Evolutionary conservation across 2,329 filamentous ascomycete species (phyloP).

Genomic region (Colletotrichum paranaense): DNA sequence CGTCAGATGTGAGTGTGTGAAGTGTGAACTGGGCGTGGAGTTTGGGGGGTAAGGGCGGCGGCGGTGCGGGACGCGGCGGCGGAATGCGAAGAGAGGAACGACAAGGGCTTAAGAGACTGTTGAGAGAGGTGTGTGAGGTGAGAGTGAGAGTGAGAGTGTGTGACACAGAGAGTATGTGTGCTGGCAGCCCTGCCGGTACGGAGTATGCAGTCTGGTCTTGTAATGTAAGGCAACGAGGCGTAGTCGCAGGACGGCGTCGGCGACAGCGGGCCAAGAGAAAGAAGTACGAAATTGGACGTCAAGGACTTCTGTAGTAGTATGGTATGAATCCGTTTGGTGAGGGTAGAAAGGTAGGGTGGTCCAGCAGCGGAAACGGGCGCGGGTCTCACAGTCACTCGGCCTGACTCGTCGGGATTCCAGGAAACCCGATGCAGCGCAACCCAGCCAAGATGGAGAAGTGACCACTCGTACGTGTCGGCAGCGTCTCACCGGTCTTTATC

Average conservation of each 20-base stretch:
- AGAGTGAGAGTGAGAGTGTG: no score
- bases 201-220: background rate
- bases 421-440: constrained; percentile 22
- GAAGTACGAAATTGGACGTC: constrained; percentile 6
- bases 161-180: no score
- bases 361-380: constrained; percentile 13
- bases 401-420: constrained; percentile 25
- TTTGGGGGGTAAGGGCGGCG: background rate
- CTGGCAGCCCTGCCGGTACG: no score
- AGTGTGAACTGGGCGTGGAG: background rate
- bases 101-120: background rate
- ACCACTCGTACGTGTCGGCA: background rate
- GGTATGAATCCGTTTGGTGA: background rate
- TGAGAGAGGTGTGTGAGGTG: background rate
- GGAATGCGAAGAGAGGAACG: background rate
- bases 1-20: background rate
- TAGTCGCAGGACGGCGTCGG: background rate
- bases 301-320: background rate
- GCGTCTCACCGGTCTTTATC: background rate
- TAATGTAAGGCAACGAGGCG: constrained; percentile 7
- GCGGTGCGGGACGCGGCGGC: background rate
- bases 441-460: constrained; percentile 15
- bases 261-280: constrained; percentile 11
- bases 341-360: constrained; percentile 1
- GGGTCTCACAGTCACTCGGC: constrained; percentile 6